Conservation (phyloP, 768 basidiomycete genomes). For the Phanerochaete carnosa region DNA sequence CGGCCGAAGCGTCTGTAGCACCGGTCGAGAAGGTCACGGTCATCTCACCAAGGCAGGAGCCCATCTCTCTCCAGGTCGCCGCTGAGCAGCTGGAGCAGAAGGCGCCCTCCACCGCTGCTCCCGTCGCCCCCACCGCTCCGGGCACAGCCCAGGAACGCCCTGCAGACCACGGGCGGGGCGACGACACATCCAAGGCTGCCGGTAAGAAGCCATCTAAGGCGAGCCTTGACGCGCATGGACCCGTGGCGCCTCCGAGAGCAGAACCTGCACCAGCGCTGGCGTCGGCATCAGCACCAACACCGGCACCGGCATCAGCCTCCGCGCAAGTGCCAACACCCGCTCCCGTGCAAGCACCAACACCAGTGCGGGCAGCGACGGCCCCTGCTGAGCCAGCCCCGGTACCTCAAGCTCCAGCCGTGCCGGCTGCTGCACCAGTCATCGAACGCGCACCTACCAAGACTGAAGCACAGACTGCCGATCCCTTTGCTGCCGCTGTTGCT, state of each 20-base stretch:
- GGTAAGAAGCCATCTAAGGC: conserved; percentile 11
- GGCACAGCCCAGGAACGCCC: conserved; percentile 10
- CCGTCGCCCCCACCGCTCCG: conserved; percentile 1
- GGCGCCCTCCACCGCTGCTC: neutral
- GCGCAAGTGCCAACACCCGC: too few species aligned
- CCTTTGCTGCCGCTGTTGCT: conserved; percentile 19
- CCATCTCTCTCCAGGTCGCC: neutral
- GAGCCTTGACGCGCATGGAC: conserved; percentile 16
- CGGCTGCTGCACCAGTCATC: neutral
- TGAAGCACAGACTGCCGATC: conserved; percentile 10
- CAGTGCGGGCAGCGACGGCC: too few species aligned
- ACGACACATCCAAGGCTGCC: conserved; percentile 10
- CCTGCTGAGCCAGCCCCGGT: conserved; percentile 14
- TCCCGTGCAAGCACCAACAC: neutral
- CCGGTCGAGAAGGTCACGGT: conserved; percentile 9
- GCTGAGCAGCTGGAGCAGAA: neutral
- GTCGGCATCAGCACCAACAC: too few species aligned
- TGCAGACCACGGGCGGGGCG: conserved; percentile 19
- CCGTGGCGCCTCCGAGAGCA: too few species aligned
- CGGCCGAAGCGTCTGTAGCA: neutral
- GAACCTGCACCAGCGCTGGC: too few species aligned
- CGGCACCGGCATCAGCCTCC: too few species aligned
- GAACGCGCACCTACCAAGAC: neutral
- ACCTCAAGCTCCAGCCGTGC: conserved; percentile 15
- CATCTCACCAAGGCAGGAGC: conserved; percentile 7